Evolutionary conservation across 2,329 filamentous ascomycete genomes (phyloP).

Genomic region (Beauveria caledonica): DNA sequence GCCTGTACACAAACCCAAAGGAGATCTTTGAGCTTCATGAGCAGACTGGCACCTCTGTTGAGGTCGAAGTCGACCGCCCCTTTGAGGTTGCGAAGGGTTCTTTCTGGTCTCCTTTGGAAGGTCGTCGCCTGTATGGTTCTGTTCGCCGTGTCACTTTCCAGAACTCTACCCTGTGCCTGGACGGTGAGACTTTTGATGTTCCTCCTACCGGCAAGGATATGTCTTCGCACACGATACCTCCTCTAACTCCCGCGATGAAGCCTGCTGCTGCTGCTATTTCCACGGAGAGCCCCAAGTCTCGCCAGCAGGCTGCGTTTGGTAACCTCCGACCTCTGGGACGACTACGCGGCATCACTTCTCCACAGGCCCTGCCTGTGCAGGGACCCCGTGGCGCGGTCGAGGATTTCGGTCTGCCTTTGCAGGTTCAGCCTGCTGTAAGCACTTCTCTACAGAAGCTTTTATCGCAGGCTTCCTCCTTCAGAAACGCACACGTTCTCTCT

Average conservation of each 20-base stretch:
- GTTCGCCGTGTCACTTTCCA: constrained; percentile 72
- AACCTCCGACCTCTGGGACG: constrained; percentile 23
- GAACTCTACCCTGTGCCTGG: constrained; percentile 65
- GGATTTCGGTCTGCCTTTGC: constrained; percentile 37
- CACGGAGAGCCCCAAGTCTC: constrained; percentile 28
- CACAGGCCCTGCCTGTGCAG: constrained; percentile 17
- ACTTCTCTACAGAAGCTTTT: constrained; percentile 65
- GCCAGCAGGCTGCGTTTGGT: constrained; percentile 23
- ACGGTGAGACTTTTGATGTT: constrained; percentile 52
- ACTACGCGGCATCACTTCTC: constrained; percentile 22
- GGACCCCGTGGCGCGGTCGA: constrained; percentile 25
- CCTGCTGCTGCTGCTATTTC: constrained; percentile 32
- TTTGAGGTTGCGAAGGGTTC: constrained; percentile 44
- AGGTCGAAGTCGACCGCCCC: constrained; percentile 67
- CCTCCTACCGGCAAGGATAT: constrained; percentile 61
- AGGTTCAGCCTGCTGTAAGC: constrained; percentile 42
- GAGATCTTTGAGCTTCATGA: constrained; percentile 77
- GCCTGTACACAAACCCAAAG: constrained; percentile 71
- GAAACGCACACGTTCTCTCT: constrained; percentile 80
- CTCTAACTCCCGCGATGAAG: constrained; percentile 51
- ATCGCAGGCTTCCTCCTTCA: constrained; percentile 70
- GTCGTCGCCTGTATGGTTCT: constrained; percentile 58
- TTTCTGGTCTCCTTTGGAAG: constrained; percentile 65
- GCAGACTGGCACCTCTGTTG: constrained; percentile 62
- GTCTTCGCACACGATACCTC: constrained; percentile 55